These are phyloP conservation scores for Penicillium daleae DNA, from an alignment of 495 filamentous ascomycete genomes.

Conservation along the genomic window DNA sequence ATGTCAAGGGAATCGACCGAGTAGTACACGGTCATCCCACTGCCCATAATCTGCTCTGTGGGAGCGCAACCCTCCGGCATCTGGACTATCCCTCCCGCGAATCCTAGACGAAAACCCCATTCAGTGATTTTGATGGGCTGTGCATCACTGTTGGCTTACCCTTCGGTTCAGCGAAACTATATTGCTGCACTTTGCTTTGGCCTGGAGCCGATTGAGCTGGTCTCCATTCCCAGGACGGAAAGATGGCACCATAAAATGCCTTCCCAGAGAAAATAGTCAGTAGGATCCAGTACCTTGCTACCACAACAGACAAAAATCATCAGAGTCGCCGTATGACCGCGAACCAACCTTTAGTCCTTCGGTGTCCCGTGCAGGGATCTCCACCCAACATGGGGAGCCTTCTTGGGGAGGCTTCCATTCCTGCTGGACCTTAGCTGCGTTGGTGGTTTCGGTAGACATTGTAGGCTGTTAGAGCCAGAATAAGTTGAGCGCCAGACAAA, in stretches of 20 bases:
- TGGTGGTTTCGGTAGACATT: slow-evolving; percentile 5
- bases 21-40: slow-evolving; percentile 8
- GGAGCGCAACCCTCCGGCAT: slow-evolving; percentile 5
- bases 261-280: slow-evolving; percentile 3
- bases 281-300: neutral
- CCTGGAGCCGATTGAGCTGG: slow-evolving; percentile 2
- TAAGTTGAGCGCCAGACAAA: slow-evolving; percentile 1
- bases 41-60: slow-evolving; percentile 7
- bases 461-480: slow-evolving; percentile 3
- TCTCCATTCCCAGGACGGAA: slow-evolving; percentile 6
- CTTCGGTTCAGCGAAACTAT: slow-evolving; percentile 6
- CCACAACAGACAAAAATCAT: slow-evolving; percentile 2
- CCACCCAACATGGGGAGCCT: slow-evolving; percentile 5
- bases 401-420: slow-evolving; percentile 1
- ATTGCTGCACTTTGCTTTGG: slow-evolving; percentile 1
- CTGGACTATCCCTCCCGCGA: slow-evolving; percentile 5
- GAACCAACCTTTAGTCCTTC: slow-evolving; percentile 1
- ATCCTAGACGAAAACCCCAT: slow-evolving; percentile 4
- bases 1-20: slow-evolving; percentile 6
- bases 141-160: slow-evolving; percentile 7
- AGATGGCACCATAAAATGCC: slow-evolving; percentile 3
- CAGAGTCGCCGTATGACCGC: slow-evolving; percentile 2
- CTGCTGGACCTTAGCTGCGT: slow-evolving; percentile 5
- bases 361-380: slow-evolving; percentile 2
- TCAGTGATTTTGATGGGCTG: slow-evolving; percentile 3